Conservation (phyloP, 768 basidiomycete genomes). For the Kwoniella sp. region DNA sequence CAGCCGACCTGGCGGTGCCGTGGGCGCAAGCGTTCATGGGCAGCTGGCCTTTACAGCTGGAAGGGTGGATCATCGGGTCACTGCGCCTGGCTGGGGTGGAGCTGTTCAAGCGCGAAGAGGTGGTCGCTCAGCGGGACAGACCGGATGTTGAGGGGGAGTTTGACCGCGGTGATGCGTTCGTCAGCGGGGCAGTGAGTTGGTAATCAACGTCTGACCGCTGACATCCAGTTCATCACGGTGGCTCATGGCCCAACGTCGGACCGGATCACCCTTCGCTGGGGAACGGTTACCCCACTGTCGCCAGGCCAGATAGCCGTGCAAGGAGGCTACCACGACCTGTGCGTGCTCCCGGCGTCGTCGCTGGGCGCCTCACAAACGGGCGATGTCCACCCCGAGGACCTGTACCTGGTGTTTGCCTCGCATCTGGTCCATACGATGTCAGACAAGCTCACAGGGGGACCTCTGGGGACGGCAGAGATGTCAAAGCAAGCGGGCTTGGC, state of each 20-base stretch:
- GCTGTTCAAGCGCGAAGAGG: background rate
- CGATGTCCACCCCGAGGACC: background rate
- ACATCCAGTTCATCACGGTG: constrained; percentile 1
- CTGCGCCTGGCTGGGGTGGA: background rate
- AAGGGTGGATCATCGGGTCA: background rate
- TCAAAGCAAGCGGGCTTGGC: background rate
- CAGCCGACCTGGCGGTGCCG: background rate
- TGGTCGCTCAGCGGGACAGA: background rate
- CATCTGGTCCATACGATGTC: background rate
- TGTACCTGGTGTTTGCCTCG: constrained; percentile 4
- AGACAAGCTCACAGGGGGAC: background rate
- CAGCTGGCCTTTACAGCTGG: background rate
- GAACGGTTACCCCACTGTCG: background rate
- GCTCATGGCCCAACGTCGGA: background rate
- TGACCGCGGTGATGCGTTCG: background rate
- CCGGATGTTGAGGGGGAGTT: background rate
- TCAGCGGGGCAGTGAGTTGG: constrained; percentile 10
- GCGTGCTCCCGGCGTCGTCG: background rate
- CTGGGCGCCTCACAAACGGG: background rate
- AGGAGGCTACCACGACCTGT: constrained; percentile 7
- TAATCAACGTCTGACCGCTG: background rate
- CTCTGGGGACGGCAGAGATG: background rate
- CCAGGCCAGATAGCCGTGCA: background rate
- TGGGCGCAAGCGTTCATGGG: constrained; percentile 6
- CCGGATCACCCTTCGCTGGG: constrained; percentile 1